A percentile compares a stretch with the other conserved stretches of the same genome.
Evolutionary conservation across 1,284 basidiomycete genomes (phyloP).

Genomic region (Malassezia pachydermatis): DNA sequence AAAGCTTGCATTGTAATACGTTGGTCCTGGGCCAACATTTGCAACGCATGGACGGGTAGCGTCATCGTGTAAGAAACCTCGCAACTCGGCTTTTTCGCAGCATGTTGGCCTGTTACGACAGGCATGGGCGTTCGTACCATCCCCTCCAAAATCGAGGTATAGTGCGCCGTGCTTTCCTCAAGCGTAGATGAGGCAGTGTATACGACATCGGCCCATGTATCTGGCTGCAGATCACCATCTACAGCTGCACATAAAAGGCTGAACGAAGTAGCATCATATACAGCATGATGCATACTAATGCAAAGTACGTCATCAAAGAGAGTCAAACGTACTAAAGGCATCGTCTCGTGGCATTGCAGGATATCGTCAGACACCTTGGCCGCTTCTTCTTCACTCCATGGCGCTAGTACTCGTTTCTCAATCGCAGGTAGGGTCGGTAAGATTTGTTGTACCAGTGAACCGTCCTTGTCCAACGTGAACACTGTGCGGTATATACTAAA

Average conservation of each 20-base stretch:
- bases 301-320: constrained; percentile 19
- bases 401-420: not conserved
- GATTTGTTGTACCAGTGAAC: constrained; percentile 22
- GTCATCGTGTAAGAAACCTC: not conserved
- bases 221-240: not conserved
- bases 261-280: constrained; percentile 41
- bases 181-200: not conserved
- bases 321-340: constrained; percentile 27
- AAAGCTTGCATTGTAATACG: constrained; percentile 31
- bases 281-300: constrained; percentile 31
- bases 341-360: constrained; percentile 8
- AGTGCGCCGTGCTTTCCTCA: constrained; percentile 20
- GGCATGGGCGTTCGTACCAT: constrained; percentile 27
- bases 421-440: constrained; percentile 3
- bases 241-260: not conserved
- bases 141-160: constrained; percentile 23
- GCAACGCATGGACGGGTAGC: constrained; percentile 3
- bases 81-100: not conserved
- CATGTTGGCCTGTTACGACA: constrained; percentile 25
- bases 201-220: constrained; percentile 7
- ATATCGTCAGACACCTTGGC: constrained; percentile 20
- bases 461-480: constrained; percentile 22
- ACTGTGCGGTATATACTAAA: constrained; percentile 34
- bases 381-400: constrained; percentile 12
- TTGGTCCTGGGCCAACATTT: constrained; percentile 16